Evolutionary conservation across 2,329 filamentous ascomycete species (phyloP).

Genomic region (Cadophora malorum): DNA sequence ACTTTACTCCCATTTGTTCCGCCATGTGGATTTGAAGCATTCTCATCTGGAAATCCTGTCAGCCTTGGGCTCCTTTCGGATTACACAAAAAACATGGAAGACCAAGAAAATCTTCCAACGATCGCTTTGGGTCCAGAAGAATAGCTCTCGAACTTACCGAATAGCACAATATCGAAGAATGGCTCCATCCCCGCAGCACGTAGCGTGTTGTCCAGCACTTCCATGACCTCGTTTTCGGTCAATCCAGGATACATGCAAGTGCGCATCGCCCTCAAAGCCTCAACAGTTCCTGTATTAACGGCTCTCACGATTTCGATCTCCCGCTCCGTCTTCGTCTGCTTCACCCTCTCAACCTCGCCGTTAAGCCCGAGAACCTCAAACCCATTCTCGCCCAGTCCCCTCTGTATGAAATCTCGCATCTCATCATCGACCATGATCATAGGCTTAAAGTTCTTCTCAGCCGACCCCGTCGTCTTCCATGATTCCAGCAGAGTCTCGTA

Average conservation of each 20-base stretch:
- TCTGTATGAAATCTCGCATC: constrained; percentile 67
- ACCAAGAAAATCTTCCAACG: not conserved
- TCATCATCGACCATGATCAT: constrained; percentile 70
- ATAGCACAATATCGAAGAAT: constrained; percentile 70
- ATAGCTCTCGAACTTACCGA: constrained; percentile 46
- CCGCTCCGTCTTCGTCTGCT: constrained; percentile 61
- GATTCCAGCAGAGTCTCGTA: constrained; percentile 60
- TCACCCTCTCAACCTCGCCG: constrained; percentile 61
- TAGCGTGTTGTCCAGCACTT: constrained; percentile 61
- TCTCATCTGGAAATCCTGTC: constrained; percentile 42
- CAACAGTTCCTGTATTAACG: constrained; percentile 69
- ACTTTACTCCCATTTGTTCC: constrained; percentile 54
- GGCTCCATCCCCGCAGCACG: constrained; percentile 58
- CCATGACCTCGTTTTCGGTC: constrained; percentile 63
- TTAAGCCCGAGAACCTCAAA: constrained; percentile 62
- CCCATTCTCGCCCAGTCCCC: constrained; percentile 58
- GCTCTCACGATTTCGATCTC: constrained; percentile 64
- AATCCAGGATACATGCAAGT: constrained; percentile 61
- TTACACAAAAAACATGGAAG: not conserved
- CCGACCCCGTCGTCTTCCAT: constrained; percentile 32
- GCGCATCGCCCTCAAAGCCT: constrained; percentile 63
- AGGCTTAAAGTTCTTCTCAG: constrained; percentile 36
- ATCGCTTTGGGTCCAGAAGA: not conserved
- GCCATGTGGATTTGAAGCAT: constrained; percentile 50
- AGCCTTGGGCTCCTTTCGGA: constrained; percentile 6